Conservation (phyloP, 768 basidiomycete genomes). For the Solioccasus polychromus region DNA sequence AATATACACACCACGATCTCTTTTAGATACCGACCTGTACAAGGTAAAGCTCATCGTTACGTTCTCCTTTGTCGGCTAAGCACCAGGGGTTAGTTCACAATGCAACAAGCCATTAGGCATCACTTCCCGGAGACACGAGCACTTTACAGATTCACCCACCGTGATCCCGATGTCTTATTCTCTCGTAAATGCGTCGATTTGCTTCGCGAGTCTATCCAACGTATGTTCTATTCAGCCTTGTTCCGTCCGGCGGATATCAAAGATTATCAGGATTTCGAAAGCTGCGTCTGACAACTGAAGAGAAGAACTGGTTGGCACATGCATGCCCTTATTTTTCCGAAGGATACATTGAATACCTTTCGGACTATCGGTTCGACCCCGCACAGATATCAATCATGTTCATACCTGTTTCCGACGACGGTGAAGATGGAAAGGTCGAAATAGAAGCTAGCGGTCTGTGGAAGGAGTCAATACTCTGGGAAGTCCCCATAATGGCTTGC, state of each 20-base stretch:
- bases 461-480: slow-evolving; percentile 89
- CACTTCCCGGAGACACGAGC: slow-evolving; percentile 73
- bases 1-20: slow-evolving; percentile 39
- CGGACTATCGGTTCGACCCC: slow-evolving; percentile 66
- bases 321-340: slow-evolving; percentile 73
- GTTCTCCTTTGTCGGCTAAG: not conserved
- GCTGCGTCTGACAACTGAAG: slow-evolving; percentile 56
- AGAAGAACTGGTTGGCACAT: slow-evolving; percentile 62
- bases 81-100: slow-evolving; percentile 61
- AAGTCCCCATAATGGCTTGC: slow-evolving; percentile 92
- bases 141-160: slow-evolving; percentile 79
- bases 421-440: slow-evolving; percentile 58
- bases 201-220: slow-evolving; percentile 53
- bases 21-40: slow-evolving; percentile 94
- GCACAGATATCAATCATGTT: slow-evolving; percentile 61
- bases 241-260: slow-evolving; percentile 24
- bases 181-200: slow-evolving; percentile 35
- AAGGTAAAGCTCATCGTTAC: no score
- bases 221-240: slow-evolving; percentile 38
- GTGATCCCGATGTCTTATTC: slow-evolving; percentile 63
- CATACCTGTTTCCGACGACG: slow-evolving; percentile 51
- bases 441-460: slow-evolving; percentile 74
- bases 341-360: slow-evolving; percentile 76
- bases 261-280: slow-evolving; percentile 59
- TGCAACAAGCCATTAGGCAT: slow-evolving; percentile 88